Base-by-base conservation (phyloP, 106 monocot species). In the Acorus calamus region DNA sequence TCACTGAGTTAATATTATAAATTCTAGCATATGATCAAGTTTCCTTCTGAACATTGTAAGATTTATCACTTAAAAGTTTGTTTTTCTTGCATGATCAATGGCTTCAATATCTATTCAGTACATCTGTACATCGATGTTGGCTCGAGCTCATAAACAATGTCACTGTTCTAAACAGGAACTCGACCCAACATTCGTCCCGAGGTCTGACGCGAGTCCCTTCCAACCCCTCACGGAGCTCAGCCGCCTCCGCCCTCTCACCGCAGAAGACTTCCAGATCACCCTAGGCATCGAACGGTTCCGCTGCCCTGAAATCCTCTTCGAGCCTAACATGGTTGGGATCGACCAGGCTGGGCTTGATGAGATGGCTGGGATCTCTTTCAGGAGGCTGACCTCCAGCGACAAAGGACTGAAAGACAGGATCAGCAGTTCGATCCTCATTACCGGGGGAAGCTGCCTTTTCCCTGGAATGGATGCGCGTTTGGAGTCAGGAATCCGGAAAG, bases 311-410 rank as follows among this genome's bases (percentile, higher is more conserved):
- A 69, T 96, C 8, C 76, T 96, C 4, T 91, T 90, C 80, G 84
- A 83, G 70, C 94, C 94, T 9, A 64, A 42, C 48, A 91, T 96
- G 84, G 66, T 96, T 41, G 94, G 94, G 43, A 62, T 90, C 14
- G 82, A 91, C 53, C 94, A 96, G 68, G 77, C 82, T 5, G 94
- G 94, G 4, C 69, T 96, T 2, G 90, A 91, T 64, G 94, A 96
- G 82, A 84, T 91, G 90, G 74, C 61, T 49, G 77, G 80, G 3
- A 42, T 78, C 50, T 84, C 90, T 43, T 79, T 96, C 1, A 64
- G 74, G 47, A 79, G 94, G 59, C 70, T 96, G 43, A 49, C 73
- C 7, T 6, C 4, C 2, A 55, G 56, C 6, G 74, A 84, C 14
- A 72, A 81, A 4, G 14, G 47, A 6, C 10, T 69, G 42, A 83